A percentile compares a stretch with the other conserved stretches of the same genome.
Evolutionary conservation across 108 stramenopile species (phyloP).

Genomic region (Skeletonema tropicum): DNA sequence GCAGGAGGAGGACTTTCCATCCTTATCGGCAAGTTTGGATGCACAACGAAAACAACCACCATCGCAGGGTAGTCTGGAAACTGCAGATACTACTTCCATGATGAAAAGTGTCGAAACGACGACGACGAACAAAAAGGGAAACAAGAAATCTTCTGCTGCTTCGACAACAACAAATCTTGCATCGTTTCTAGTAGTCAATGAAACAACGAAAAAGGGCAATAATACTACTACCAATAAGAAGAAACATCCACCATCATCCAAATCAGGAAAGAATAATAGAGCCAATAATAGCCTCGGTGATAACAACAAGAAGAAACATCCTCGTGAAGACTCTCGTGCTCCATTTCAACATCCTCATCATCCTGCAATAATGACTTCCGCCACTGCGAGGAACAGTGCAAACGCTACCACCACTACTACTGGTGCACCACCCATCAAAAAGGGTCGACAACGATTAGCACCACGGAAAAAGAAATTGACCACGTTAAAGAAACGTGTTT

Average conservation of each 20-base stretch:
- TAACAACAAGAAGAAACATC: not conserved
- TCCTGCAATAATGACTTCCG: not conserved
- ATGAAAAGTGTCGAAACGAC: not conserved
- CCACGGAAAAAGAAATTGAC: slow-evolving; percentile 82
- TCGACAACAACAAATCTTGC: slow-evolving; percentile 6
- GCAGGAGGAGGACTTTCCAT: slow-evolving; percentile 11
- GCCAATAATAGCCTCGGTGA: not conserved
- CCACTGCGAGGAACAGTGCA: no score
- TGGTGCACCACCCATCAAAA: slow-evolving; percentile 24
- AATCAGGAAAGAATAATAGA: not conserved
- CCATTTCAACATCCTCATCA: slow-evolving; percentile 5
- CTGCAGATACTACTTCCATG: not conserved
- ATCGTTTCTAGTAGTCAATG: not conserved
- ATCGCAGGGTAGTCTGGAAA: not conserved
- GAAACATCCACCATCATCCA: not conserved
- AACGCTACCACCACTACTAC: not conserved
- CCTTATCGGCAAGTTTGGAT: not conserved
- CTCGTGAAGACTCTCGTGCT: not conserved
- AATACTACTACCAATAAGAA: slow-evolving; percentile 3
- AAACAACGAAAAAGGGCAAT: not conserved
- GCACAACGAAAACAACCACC: slow-evolving; percentile 6
- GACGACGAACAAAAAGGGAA: slow-evolving; percentile 27
- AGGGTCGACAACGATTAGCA: slow-evolving; percentile 66
- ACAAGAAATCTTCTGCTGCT: not conserved
- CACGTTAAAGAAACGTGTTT: slow-evolving; percentile 78